Evolutionary conservation across 805 yeast genomes (phyloP).

Genomic region (Barnettozyma pratensis): DNA sequence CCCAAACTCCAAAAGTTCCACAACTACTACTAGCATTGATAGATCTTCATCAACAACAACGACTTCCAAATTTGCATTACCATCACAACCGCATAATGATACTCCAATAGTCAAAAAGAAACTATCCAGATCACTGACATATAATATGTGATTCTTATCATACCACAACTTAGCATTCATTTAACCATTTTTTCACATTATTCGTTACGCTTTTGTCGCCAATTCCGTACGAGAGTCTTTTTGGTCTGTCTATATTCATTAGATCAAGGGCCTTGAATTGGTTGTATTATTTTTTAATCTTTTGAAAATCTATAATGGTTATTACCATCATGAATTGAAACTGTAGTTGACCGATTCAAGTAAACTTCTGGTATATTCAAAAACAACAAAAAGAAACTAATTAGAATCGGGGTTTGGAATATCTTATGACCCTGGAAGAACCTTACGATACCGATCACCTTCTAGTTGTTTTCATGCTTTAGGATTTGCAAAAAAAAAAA

Average conservation of each 20-base stretch:
- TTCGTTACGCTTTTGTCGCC: background rate
- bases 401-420: no score
- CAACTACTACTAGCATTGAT: constrained; percentile 4
- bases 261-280: no score
- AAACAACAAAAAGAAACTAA: no score
- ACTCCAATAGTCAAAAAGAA: constrained; percentile 16
- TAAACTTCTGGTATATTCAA: no score
- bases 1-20: background rate
- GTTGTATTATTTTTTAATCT: background rate
- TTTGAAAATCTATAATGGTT: background rate
- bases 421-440: no score
- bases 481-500: background rate
- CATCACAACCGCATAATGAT: constrained; percentile 5
- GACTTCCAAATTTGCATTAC: constrained; percentile 6
- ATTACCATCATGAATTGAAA: no score
- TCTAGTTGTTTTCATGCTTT: background rate
- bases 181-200: background rate
- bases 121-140: constrained; percentile 16
- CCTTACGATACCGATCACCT: no score
- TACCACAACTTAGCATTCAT: background rate
- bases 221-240: background rate
- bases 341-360: no score
- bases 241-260: no score
- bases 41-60: background rate
- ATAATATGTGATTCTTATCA: constrained; percentile 13